Conservation (phyloP, 2,329 filamentous ascomycete species). For the Ampelomyces quisqualis region DNA sequence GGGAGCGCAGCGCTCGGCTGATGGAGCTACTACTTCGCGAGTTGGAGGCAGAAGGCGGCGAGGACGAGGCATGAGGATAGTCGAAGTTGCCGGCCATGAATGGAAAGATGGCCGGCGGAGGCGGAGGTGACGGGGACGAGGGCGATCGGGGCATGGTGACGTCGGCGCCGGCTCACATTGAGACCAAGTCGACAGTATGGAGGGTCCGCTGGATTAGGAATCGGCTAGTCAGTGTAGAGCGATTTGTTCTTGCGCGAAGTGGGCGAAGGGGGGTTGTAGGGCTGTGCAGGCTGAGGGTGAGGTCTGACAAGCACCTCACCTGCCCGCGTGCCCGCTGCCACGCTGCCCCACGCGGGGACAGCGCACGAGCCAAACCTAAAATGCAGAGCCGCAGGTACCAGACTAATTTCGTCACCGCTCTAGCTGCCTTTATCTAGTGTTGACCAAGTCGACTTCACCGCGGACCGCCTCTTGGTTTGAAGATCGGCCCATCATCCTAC, state of each 20-base stretch:
- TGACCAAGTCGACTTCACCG: not conserved
- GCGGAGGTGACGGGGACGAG: constrained; percentile 29
- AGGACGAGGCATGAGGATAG: constrained; percentile 47
- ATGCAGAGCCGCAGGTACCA: constrained; percentile 18
- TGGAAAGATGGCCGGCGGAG: constrained; percentile 27
- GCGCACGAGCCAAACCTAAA: constrained; percentile 2
- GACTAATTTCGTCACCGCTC: constrained; percentile 9
- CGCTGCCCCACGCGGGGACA: constrained; percentile 5
- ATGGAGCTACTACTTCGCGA: constrained; percentile 2
- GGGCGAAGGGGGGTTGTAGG: too few relatives aligned
- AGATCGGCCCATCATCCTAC: not conserved
- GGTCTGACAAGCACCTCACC: too few relatives aligned
- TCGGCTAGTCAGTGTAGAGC: too few relatives aligned
- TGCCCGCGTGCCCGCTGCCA: not conserved
- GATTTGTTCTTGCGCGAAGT: too few relatives aligned
- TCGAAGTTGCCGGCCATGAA: constrained; percentile 48
- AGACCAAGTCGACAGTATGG: not conserved
- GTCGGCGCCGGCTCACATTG: constrained; percentile 21
- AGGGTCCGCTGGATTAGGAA: not conserved
- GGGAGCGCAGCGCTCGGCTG: constrained; percentile 11
- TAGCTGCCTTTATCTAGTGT: constrained; percentile 4
- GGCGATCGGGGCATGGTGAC: constrained; percentile 36
- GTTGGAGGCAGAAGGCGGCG: constrained; percentile 16
- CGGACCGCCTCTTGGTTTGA: not conserved
- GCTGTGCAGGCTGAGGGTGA: not conserved